Percentiles rank a stretch among this genome's conserved stretches.
These are phyloP conservation scores for Suillus occidentalis DNA, from an alignment of 768 basidiomycete genomes.

Conservation along the genomic window DNA sequence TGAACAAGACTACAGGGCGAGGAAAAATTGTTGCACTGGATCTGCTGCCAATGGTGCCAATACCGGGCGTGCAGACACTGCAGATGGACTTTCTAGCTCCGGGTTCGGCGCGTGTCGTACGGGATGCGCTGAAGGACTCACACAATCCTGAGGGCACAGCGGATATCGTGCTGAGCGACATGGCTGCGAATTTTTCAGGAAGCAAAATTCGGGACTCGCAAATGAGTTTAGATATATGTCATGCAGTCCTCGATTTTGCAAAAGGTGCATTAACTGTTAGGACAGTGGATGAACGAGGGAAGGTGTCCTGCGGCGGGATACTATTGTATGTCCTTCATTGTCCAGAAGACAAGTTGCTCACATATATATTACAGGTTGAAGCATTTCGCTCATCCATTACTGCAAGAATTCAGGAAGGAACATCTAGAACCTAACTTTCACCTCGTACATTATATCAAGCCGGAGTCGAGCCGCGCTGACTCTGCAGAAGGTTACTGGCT, in stretches of 20 bases:
- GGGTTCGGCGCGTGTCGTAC: conserved; percentile 46
- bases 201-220: conserved; percentile 64
- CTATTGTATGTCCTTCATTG: conserved; percentile 51
- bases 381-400: conserved; percentile 75
- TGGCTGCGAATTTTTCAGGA: conserved; percentile 85
- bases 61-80: conserved; percentile 71
- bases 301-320: conserved; percentile 39
- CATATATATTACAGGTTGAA: conserved; percentile 59
- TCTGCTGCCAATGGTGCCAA: conserved; percentile 66
- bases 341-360: conserved; percentile 1
- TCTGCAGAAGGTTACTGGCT: conserved; percentile 87
- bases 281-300: conserved; percentile 43
- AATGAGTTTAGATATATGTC: conserved; percentile 69
- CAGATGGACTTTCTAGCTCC: conserved; percentile 77
- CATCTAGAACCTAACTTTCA: conserved; percentile 63
- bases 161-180: conserved; percentile 86
- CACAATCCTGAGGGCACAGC: conserved; percentile 45
- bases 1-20: conserved; percentile 15
- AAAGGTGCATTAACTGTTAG: conserved; percentile 48
- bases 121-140: conserved; percentile 33
- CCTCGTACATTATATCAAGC: conserved; percentile 72
- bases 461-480: conserved; percentile 72
- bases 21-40: conserved; percentile 77
- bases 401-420: conserved; percentile 63
- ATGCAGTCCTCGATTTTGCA: conserved; percentile 72